These are phyloP conservation scores for Talaromyces sp. DNA, from an alignment of 2,329 filamentous ascomycete species.

Conservation along the genomic window DNA sequence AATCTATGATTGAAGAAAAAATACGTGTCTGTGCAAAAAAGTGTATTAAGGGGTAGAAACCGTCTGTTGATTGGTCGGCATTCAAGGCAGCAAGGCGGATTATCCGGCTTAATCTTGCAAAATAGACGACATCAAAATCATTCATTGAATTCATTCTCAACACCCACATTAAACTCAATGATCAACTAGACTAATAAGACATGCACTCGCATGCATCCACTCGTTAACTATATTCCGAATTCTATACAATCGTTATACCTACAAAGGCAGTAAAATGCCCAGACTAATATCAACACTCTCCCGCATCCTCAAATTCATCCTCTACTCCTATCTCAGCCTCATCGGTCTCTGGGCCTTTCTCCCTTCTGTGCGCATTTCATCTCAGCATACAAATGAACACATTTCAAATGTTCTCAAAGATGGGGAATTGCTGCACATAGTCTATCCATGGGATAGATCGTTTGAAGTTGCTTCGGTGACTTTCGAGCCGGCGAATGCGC, in stretches of 20 bases:
- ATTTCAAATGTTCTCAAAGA: neutral
- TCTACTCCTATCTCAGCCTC: constrained; percentile 8
- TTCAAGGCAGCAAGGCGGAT: neutral
- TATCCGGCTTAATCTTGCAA: neutral
- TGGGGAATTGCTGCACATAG: neutral
- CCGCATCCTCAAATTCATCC: constrained; percentile 10
- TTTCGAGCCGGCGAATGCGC: neutral
- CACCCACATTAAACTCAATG: neutral
- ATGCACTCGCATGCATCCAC: neutral
- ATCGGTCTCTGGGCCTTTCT: constrained; percentile 16
- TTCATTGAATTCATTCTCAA: neutral
- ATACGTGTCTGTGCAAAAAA: too few species aligned
- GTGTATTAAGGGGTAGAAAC: neutral
- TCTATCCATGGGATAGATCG: constrained; percentile 8
- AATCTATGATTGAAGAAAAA: neutral
- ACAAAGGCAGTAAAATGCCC: constrained; percentile 4
- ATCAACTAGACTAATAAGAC: neutral
- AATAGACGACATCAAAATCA: neutral
- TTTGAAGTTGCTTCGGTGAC: neutral
- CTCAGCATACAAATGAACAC: neutral
- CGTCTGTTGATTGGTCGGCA: neutral
- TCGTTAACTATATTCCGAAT: neutral
- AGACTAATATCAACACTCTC: constrained; percentile 13
- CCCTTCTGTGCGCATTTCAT: constrained; percentile 1
- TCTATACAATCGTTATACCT: too few species aligned